Evolutionary conservation across 805 yeast species (phyloP).

Genomic region (Saccharomycopsis sp.): DNA sequence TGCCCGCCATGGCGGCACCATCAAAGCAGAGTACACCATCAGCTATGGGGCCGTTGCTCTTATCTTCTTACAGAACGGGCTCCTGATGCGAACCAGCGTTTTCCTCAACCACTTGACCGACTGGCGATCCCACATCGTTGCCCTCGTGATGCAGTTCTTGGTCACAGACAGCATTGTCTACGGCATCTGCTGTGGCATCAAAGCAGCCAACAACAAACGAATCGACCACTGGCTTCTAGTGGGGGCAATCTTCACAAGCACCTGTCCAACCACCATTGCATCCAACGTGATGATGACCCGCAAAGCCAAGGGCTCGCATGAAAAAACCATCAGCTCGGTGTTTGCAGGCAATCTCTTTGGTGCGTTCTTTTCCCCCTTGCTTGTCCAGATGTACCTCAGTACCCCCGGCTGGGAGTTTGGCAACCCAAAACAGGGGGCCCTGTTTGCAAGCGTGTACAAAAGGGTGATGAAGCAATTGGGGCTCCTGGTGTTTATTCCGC

Average conservation of each 20-base stretch:
- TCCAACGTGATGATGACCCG: conserved; percentile 91
- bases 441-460: conserved; percentile 51
- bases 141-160: conserved; percentile 58
- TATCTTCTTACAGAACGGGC: conserved; percentile 73
- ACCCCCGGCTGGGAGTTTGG: conserved; percentile 61
- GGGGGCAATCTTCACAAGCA: conserved; percentile 73
- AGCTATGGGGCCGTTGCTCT: conserved; percentile 83
- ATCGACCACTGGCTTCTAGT: conserved; percentile 72
- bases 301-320: conserved; percentile 74
- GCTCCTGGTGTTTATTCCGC: conserved; percentile 70
- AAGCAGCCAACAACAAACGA: conserved; percentile 41
- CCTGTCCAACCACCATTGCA: conserved; percentile 87
- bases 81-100: conserved; percentile 61
- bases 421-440: conserved; percentile 57
- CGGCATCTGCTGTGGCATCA: conserved; percentile 64
- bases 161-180: conserved; percentile 62
- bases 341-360: conserved; percentile 79
- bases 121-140: conserved; percentile 78
- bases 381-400: conserved; percentile 59
- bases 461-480: conserved; percentile 86
- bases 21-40: conserved; percentile 66
- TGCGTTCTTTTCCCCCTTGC: conserved; percentile 80
- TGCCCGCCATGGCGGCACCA: conserved; percentile 74
- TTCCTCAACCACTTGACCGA: conserved; percentile 54
- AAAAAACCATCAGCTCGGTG: conserved; percentile 74